A percentile compares a stretch with the other conserved stretches of the same genome.
These are phyloP conservation scores for Rhodotorula toruloides DNA, from an alignment of 768 basidiomycete species.

Conservation along the genomic window DNA sequence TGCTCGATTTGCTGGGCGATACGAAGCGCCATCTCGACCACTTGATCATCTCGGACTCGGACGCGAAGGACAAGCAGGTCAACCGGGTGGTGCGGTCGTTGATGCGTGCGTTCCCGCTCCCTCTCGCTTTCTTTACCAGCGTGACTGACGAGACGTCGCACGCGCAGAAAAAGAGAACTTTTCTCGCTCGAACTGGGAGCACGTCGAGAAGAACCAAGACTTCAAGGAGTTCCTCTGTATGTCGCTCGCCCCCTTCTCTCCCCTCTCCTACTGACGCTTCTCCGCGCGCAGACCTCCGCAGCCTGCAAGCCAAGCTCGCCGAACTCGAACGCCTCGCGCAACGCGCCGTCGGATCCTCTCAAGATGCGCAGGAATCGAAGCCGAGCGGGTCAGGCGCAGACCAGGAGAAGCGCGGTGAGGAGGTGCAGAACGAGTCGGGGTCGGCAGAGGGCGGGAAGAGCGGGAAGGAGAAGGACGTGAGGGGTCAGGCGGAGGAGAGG, in stretches of 20 bases:
- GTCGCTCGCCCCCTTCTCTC: background rate
- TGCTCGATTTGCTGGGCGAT: background rate
- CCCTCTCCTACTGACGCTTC: background rate
- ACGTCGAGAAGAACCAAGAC: constrained; percentile 12
- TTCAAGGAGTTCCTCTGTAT: constrained; percentile 29
- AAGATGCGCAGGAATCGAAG: background rate
- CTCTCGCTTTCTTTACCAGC: background rate
- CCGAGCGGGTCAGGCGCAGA: background rate
- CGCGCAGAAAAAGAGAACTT: constrained; percentile 15
- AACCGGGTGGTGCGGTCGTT: constrained; percentile 7
- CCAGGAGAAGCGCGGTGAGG: background rate
- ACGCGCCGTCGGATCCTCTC: background rate
- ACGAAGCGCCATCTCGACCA: constrained; percentile 8
- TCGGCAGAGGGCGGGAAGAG: no score
- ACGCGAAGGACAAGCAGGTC: constrained; percentile 2
- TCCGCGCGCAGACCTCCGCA: constrained; percentile 7
- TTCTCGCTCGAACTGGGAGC: constrained; percentile 2
- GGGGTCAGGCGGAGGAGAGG: no score
- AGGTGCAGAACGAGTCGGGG: no score
- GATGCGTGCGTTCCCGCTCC: constrained; percentile 17
- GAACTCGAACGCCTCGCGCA: constrained; percentile 10
- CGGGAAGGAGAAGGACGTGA: no score
- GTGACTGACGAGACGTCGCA: background rate
- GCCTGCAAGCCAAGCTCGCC: constrained; percentile 10
- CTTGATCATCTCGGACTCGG: constrained; percentile 7